phyloP scores from a whole-genome alignment of 108 stramenopile genomes.

The Cyclotella sp. region DNA sequence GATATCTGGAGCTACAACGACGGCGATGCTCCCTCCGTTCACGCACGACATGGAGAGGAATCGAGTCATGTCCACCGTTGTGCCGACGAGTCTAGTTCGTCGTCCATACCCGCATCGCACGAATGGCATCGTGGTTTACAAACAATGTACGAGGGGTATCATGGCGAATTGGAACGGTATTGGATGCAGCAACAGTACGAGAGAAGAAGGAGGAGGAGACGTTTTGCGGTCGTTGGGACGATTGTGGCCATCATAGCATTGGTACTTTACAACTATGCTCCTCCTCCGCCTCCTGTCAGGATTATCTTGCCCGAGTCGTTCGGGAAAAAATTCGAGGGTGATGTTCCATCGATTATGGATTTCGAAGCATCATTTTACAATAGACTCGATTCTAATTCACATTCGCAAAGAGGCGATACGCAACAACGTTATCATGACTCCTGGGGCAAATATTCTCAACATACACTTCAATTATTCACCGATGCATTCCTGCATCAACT shows the following conservation, averaged over 20 bases:
- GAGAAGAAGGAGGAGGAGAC: constrained; percentile 3
- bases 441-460: constrained; percentile 36
- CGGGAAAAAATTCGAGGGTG: not conserved
- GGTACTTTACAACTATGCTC: constrained; percentile 36
- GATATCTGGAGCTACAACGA: too few species aligned
- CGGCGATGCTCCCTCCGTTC: too few species aligned
- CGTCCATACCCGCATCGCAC: not conserved
- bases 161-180: not conserved
- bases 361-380: not conserved
- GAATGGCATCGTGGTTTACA: not conserved
- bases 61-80: not conserved
- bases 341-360: not conserved
- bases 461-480: constrained; percentile 12
- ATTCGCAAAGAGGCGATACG: not conserved
- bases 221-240: constrained; percentile 1
- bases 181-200: not conserved
- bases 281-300: constrained; percentile 44
- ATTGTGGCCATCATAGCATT: constrained; percentile 6
- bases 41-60: not conserved
- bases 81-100: not conserved
- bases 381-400: not conserved
- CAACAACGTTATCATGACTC: constrained; percentile 28
- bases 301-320: not conserved
- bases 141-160: not conserved
- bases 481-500: constrained; percentile 13